phyloP scores from a whole-genome alignment of 176 grass and related monocot species.

The Hordeum marinum region DNA sequence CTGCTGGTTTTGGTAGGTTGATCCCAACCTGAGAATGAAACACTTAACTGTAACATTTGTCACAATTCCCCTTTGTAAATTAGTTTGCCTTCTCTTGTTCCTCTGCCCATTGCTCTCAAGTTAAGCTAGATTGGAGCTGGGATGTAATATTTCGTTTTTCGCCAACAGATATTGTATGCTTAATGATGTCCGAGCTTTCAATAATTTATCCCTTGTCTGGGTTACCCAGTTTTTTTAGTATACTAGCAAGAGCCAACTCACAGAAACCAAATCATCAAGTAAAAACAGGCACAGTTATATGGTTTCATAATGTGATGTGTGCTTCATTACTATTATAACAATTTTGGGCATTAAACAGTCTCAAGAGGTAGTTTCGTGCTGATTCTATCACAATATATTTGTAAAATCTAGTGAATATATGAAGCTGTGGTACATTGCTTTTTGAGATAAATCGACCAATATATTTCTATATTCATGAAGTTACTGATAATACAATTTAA shows the following conservation, averaged over 20 bases:
- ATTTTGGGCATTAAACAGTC: neutral
- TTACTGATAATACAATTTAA: neutral
- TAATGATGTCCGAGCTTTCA: neutral
- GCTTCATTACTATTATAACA: neutral
- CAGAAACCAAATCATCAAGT: neutral
- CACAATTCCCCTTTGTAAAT: constrained; percentile 23
- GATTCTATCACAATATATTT: neutral
- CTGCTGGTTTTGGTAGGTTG: neutral
- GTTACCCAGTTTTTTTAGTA: neutral
- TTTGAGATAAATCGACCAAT: neutral
- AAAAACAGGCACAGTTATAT: neutral
- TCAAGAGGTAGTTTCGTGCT: neutral
- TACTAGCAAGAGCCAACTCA: neutral
- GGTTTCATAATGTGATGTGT: neutral
- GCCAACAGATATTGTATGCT: neutral
- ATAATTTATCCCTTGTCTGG: neutral
- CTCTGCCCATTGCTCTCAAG: neutral
- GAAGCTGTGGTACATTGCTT: neutral
- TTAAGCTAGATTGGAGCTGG: constrained; percentile 16
- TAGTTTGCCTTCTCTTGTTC: constrained; percentile 18
- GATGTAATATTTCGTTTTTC: constrained; percentile 8
- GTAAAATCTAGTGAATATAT: neutral
- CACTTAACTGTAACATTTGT: neutral
- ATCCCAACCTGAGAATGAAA: neutral
- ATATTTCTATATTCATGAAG: neutral